Evolutionary conservation across 345 rosid genomes (phyloP).

Genomic region (Hevea brasiliensis): DNA sequence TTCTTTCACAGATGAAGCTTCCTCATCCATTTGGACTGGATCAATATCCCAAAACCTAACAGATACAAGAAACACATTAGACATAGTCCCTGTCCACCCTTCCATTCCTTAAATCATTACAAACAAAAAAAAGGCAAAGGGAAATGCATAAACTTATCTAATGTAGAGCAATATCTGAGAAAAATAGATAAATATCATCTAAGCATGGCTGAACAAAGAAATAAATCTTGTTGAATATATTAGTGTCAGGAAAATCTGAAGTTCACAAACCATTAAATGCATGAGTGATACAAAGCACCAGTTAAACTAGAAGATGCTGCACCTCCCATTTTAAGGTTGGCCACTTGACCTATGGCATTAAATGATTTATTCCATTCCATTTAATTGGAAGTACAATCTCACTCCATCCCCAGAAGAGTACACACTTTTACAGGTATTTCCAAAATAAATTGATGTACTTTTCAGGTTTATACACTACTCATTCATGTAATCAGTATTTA

Average conservation of each 20-base stretch:
- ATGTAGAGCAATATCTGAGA: neutral
- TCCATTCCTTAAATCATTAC: neutral
- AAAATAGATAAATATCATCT: neutral
- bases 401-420: neutral
- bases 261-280: neutral
- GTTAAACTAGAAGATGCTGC: neutral
- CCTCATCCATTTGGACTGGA: conserved; percentile 37
- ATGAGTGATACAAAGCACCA: neutral
- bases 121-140: neutral
- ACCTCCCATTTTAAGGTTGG: neutral
- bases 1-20: conserved; percentile 32
- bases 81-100: neutral
- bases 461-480: neutral
- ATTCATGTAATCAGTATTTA: neutral
- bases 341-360: neutral
- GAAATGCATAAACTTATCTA: neutral
- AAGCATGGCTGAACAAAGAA: neutral
- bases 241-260: neutral
- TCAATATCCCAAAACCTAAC: conserved; percentile 64
- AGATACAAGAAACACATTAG: neutral
- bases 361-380: neutral
- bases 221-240: neutral
- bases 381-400: neutral
- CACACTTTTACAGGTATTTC: neutral
- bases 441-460: neutral